phyloP scores from a whole-genome alignment of 805 yeast genomes.

The Sporopachydermia lactativora region DNA sequence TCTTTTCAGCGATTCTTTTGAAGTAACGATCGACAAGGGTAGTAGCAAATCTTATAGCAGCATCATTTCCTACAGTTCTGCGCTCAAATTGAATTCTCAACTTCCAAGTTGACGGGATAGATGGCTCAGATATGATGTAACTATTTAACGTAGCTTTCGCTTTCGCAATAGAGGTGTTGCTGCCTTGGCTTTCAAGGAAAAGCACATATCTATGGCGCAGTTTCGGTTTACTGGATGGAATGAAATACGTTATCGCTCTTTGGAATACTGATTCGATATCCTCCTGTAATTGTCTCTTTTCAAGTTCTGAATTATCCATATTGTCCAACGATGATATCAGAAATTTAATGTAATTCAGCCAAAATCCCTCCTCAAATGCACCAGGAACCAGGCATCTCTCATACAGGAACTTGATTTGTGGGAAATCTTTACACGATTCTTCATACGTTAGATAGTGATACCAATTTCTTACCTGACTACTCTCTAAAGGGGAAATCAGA shows the following conservation, averaged over 20 bases:
- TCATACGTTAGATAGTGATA: constrained; percentile 43
- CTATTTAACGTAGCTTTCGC: constrained; percentile 6
- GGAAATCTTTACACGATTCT: constrained; percentile 18
- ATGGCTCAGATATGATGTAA: not conserved
- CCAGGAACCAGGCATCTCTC: constrained; percentile 68
- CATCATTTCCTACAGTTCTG: constrained; percentile 13
- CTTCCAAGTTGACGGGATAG: constrained; percentile 8
- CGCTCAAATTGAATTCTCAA: constrained; percentile 14
- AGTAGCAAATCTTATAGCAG: constrained; percentile 12
- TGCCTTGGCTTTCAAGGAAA: constrained; percentile 21
- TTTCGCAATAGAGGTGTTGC: constrained; percentile 14
- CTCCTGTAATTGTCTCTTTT: constrained; percentile 17
- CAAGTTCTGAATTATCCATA: constrained; percentile 32
- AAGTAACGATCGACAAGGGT: constrained; percentile 11
- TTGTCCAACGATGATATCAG: not conserved
- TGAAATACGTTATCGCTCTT: constrained; percentile 29
- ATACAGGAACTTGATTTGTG: constrained; percentile 33
- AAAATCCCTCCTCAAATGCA: constrained; percentile 41
- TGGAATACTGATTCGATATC: constrained; percentile 30
- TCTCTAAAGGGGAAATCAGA: constrained; percentile 30
- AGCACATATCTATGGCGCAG: constrained; percentile 18
- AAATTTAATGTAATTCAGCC: constrained; percentile 41
- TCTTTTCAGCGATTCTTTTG: constrained; percentile 12
- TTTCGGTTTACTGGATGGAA: constrained; percentile 15
- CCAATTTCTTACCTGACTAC: constrained; percentile 43